Evolutionary conservation across 1,139 yeast genomes (phyloP), one percentile per base, ranked within the genome.

Genomic region (Suhomyces choctaworum): DNA sequence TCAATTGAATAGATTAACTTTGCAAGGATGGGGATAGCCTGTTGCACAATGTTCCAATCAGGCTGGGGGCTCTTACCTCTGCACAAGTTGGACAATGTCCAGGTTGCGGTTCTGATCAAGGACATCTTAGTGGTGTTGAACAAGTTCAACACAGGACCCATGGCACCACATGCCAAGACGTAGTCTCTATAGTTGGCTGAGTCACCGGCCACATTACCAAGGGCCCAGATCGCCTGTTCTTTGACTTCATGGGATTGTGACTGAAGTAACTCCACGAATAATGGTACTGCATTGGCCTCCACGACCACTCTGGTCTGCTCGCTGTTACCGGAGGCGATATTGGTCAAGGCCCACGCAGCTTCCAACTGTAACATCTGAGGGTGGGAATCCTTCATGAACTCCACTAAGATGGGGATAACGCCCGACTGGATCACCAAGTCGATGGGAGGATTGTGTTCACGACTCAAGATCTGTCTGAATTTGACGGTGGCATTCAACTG

Each of bases 141-240:
- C 43, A 92, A 70, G 20, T 78, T 71, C 53, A 92, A 73, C 40
- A 92, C 86, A 7, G 97, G 96, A 42, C 78, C 82, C 83, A 92
- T 83, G 20, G 97, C 97, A 44, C 86, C 82, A 52, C 89, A 82
- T 29, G 73, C 67, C 51, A 92, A 73, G 27, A 92, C 98, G 51
- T 75, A 82, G 64, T 92, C 97, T 66, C 98, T 80, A 70, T 82
- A 88, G 37, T 73, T 73, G 12, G 96, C 76, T 14, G 96, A 86
- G 61, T 92, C 98, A 63, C 98, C 98, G 20, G 98, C 97, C 60
- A 92, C 96, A 61, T 92, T 94, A 64, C 98, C 98, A 51, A 92
- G 72, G 24, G 98, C 98, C 98, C 98, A 92, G 50, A 92, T 92
- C 14, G 97, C 97, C 68, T 92, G 98, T 60, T 92, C 98, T 63